Evolutionary conservation across 2,329 filamentous ascomycete species (phyloP).

Genomic region (Cytospora mali): DNA sequence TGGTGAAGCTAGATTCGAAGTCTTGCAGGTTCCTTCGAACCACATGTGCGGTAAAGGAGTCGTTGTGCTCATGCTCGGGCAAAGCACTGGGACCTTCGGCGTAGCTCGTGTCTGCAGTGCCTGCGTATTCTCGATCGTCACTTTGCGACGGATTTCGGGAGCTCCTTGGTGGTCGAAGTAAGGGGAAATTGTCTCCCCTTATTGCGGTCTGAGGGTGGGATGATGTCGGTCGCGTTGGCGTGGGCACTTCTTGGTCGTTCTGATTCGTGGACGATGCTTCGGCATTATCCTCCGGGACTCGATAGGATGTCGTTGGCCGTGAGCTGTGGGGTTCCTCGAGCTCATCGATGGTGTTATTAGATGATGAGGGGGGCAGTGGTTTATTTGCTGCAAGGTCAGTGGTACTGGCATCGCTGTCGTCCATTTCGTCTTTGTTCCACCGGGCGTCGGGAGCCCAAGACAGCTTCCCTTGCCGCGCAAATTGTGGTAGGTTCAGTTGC

Average conservation of each 20-base stretch:
- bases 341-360: constrained; percentile 16
- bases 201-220: constrained; percentile 16
- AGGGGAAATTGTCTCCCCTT: constrained; percentile 17
- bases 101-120: constrained; percentile 44
- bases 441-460: constrained; percentile 15
- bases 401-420: constrained; percentile 13
- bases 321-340: constrained; percentile 7
- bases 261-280: constrained; percentile 4
- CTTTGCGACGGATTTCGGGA: background rate
- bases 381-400: constrained; percentile 20
- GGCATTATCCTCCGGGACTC: constrained; percentile 11
- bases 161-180: constrained; percentile 15
- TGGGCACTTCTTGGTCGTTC: constrained; percentile 18
- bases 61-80: constrained; percentile 42
- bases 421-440: constrained; percentile 15
- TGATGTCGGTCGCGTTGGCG: constrained; percentile 14
- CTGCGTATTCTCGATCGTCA: constrained; percentile 10
- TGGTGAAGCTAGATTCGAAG: constrained; percentile 67
- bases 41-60: constrained; percentile 56
- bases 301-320: constrained; percentile 24
- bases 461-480: constrained; percentile 18
- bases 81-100: constrained; percentile 43
- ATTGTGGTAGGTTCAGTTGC: background rate
- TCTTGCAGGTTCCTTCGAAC: constrained; percentile 62
- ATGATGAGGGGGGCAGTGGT: constrained; percentile 24